phyloP scores from a whole-genome alignment of 2,329 filamentous ascomycete species.

The Ophiosphaerella korrae region DNA sequence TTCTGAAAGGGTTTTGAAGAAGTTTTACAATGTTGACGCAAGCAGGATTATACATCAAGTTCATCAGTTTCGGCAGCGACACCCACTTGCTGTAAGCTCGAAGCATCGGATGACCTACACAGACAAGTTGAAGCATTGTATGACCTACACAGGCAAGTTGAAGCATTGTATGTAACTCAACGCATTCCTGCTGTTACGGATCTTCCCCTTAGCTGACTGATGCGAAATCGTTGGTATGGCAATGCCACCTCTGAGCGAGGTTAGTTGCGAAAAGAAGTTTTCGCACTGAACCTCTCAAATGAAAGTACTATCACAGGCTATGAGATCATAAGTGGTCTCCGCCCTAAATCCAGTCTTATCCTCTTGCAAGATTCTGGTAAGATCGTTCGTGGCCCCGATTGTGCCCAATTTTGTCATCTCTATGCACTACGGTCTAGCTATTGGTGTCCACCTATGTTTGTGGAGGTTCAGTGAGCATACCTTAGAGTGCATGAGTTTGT shows the following conservation, averaged over 20 bases:
- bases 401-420: no score
- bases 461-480: neutral
- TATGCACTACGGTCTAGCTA: no score
- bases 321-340: no score
- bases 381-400: no score
- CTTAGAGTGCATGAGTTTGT: neutral
- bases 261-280: no score
- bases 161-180: neutral
- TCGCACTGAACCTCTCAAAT: no score
- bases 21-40: neutral
- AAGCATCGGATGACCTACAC: conserved; percentile 3
- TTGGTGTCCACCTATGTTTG: neutral
- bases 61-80: neutral
- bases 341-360: no score
- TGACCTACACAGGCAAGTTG: conserved; percentile 3
- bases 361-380: no score
- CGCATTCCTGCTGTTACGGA: conserved; percentile 3
- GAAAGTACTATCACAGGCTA: no score
- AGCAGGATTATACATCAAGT: neutral
- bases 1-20: neutral
- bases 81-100: conserved; percentile 3
- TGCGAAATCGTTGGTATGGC: no score
- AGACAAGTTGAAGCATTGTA: conserved; percentile 4
- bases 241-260: no score
- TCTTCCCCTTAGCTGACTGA: neutral